Evolutionary conservation across 805 yeast species (phyloP).

Genomic region (Gaillardinia entomophila): DNA sequence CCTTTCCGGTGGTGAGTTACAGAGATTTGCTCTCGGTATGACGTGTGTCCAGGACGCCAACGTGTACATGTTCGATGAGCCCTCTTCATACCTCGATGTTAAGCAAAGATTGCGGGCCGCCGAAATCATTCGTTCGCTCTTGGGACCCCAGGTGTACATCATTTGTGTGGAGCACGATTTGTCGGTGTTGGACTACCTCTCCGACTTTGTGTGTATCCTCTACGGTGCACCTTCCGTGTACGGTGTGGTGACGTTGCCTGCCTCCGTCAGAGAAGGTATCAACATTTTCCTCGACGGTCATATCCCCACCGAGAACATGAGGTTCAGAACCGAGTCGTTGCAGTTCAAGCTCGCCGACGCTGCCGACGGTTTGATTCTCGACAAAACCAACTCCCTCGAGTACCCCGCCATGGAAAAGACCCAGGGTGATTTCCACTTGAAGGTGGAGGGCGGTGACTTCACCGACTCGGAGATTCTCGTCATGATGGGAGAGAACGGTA

Average conservation of each 20-base stretch:
- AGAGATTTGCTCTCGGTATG: slow-evolving; percentile 97
- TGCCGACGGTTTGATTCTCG: slow-evolving; percentile 65
- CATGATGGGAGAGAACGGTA: slow-evolving; percentile 99
- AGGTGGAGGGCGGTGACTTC: slow-evolving; percentile 81
- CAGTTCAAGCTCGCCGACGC: slow-evolving; percentile 93
- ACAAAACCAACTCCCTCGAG: slow-evolving; percentile 68
- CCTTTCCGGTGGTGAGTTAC: slow-evolving; percentile 97
- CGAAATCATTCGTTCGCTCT: slow-evolving; percentile 79
- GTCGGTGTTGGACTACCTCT: slow-evolving; percentile 92
- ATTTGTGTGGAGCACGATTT: slow-evolving; percentile 98
- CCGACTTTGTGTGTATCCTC: slow-evolving; percentile 93
- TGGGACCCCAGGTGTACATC: slow-evolving; percentile 73
- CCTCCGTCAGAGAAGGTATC: slow-evolving; percentile 98
- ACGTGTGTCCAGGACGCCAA: slow-evolving; percentile 92
- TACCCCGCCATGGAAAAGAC: slow-evolving; percentile 87
- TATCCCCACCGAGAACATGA: slow-evolving; percentile 92
- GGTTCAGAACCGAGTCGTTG: slow-evolving; percentile 93
- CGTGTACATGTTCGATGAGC: slow-evolving; percentile 99
- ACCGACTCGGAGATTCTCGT: slow-evolving; percentile 95
- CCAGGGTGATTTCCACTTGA: slow-evolving; percentile 91
- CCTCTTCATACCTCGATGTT: slow-evolving; percentile 96
- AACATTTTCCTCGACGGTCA: slow-evolving; percentile 98
- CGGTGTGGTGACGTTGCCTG: slow-evolving; percentile 96
- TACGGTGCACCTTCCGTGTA: slow-evolving; percentile 98
- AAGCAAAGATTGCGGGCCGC: slow-evolving; percentile 99